Conservation (phyloP, 2,329 filamentous ascomycete species). For the Gnomoniopsis smithogilvyi region DNA sequence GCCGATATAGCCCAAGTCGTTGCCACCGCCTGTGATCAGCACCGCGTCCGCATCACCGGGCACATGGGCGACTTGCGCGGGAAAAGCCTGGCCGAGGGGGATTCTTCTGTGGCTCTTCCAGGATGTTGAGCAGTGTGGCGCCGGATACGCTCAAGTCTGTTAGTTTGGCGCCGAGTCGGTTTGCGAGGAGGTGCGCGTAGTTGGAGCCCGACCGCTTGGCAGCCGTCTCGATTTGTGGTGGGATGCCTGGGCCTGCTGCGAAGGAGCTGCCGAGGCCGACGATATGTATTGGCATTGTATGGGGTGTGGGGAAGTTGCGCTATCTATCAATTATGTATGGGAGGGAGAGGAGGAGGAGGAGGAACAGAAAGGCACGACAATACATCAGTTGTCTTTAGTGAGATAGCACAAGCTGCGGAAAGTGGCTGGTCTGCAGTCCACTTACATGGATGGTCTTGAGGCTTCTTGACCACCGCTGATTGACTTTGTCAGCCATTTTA, state of each 20-base stretch:
- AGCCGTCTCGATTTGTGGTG: neutral
- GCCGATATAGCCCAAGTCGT: neutral
- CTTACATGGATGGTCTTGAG: no score
- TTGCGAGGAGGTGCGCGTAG: neutral
- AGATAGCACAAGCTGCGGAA: no score
- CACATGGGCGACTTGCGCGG: neutral
- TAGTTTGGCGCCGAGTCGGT: neutral
- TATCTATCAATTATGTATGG: no score
- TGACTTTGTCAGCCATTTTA: no score
- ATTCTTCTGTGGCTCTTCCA: neutral
- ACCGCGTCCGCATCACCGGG: neutral
- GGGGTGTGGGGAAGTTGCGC: no score
- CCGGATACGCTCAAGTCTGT: neutral
- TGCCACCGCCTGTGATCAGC: neutral
- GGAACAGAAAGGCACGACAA: no score
- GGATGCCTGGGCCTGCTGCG: neutral
- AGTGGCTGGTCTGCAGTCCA: no score
- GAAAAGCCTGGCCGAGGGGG: neutral
- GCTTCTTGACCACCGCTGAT: no score
- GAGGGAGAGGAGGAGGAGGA: no score
- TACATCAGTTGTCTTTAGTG: no score
- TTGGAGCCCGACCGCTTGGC: neutral
- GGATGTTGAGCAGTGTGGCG: neutral
- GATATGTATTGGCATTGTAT: neutral
- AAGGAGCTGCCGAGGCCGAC: neutral